Percentiles rank a stretch among this genome's conserved stretches.
Conservation (phyloP, 441 rosid genomes). For the Geranium incanum region DNA sequence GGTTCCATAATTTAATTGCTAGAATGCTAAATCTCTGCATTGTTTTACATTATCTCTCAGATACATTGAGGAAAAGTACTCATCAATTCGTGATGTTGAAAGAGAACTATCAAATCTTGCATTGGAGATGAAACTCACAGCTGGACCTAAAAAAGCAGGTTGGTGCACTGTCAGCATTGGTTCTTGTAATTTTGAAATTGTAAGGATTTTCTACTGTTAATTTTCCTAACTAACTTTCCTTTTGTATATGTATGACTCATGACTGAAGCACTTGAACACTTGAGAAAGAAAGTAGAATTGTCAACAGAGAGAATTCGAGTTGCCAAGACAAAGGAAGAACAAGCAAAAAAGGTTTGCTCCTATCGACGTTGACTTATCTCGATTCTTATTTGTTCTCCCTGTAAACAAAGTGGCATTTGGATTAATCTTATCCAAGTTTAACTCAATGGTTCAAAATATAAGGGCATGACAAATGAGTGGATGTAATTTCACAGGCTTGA, state of each 20-base stretch:
- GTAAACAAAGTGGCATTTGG: neutral
- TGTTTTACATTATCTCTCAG: slow-evolving; percentile 24
- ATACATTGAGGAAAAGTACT: slow-evolving; percentile 79
- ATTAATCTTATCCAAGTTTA: neutral
- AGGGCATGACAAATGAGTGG: neutral
- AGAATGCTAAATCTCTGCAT: neutral
- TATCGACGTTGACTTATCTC: slow-evolving; percentile 14
- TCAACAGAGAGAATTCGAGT: slow-evolving; percentile 59
- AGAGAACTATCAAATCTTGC: slow-evolving; percentile 65
- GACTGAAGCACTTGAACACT: slow-evolving; percentile 59
- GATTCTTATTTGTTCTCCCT: neutral
- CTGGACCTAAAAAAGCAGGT: slow-evolving; percentile 96
- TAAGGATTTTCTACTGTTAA: neutral
- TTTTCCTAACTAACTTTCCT: slow-evolving; percentile 21
- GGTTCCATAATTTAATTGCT: neutral
- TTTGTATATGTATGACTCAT: slow-evolving; percentile 21
- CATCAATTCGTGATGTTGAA: slow-evolving; percentile 80
- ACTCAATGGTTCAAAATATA: neutral
- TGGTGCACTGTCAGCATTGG: slow-evolving; percentile 12
- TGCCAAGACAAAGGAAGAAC: slow-evolving; percentile 71
- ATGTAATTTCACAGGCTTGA: neutral
- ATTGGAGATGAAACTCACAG: slow-evolving; percentile 87
- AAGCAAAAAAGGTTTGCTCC: slow-evolving; percentile 62
- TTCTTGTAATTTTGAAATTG: slow-evolving; percentile 11
- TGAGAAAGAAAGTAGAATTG: slow-evolving; percentile 82